Base-by-base conservation (phyloP, 371 early-diverging fungal species). In the Funneliformis caledonium region DNA sequence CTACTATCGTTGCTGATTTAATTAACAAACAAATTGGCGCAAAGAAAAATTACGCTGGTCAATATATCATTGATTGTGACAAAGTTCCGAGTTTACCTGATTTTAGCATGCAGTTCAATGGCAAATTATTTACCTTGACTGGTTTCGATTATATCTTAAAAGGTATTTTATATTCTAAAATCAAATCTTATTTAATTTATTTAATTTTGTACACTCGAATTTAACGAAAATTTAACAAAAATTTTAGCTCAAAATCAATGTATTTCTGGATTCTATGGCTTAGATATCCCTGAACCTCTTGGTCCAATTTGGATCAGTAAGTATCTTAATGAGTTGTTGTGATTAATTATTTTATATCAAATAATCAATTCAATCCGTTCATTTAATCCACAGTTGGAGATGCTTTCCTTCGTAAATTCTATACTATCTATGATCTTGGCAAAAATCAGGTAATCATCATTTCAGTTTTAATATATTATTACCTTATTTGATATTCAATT, bases 181-280 rank as follows among this genome's bases (percentile, higher is more conserved):
- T 16, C 10, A 9, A 14, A 0, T 45, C 22, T 14, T 69, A 9
- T 69, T 14, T 68, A 19, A 8, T 47, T 48, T 22, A 52, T 50
- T 72, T 72, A 19, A 22, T 33, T 52, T 33, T 14, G n/a, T 26
- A 26, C 14, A 31, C 47, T 10, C 45, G 1, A 26, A 50, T 26
- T 76, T 61, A 47, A 62, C 22, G 42, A 12, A 26, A 22, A 22
- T 60, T 43, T 1, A 10, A 31, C 37, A 37, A 37, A 37, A 37
- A 37, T 5, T 22, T 52, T 42, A 79, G 93, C 94, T 26, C 92
- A 93, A 84, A 87, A 89, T 64, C 91, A 91, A 82, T 98, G 99
- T 83, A 91, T 98, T 47, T 95, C 95, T 56, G 97, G 96, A 14
- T 97, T 98, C 85, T 95, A 95, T 94, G 97, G 96, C 56, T 88